Evolutionary conservation across 352 stramenopile species (phyloP).

Genomic region (Phytophthora sp.): DNA sequence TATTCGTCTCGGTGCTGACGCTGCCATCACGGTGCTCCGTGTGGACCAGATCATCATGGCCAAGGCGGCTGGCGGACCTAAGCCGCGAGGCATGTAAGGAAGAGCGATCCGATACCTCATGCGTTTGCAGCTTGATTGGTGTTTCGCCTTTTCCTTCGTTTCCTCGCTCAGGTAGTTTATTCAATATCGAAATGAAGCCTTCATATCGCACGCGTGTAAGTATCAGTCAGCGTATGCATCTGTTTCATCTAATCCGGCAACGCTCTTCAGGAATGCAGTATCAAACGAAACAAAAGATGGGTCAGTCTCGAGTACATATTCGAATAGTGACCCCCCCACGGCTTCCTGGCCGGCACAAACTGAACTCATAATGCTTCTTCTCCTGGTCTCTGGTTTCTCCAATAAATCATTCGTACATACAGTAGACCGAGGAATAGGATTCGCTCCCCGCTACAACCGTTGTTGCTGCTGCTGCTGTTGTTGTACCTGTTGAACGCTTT

Average conservation of each 20-base stretch:
- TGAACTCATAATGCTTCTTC: constrained; percentile 20
- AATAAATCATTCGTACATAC: constrained; percentile 45
- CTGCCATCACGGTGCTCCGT: constrained; percentile 97
- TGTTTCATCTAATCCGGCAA: background rate
- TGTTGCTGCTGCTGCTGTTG: constrained; percentile 16
- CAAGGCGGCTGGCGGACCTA: constrained; percentile 95
- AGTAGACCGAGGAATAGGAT: constrained; percentile 1
- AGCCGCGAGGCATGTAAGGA: constrained; percentile 86
- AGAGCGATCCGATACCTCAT: constrained; percentile 27
- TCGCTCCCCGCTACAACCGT: constrained; percentile 22
- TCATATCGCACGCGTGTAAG: constrained; percentile 30
- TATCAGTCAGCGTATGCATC: background rate
- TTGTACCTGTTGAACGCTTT: constrained; percentile 22
- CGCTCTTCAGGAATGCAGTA: background rate
- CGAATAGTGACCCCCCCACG: constrained; percentile 15
- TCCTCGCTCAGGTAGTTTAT: constrained; percentile 67
- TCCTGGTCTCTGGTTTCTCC: constrained; percentile 2
- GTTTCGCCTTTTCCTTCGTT: constrained; percentile 35
- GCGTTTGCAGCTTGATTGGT: constrained; percentile 38
- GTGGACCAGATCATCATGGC: constrained; percentile 99
- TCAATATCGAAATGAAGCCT: constrained; percentile 58
- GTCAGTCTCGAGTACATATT: constrained; percentile 3
- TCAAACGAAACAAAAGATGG: background rate
- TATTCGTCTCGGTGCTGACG: constrained; percentile 97
- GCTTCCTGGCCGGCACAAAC: no score